Evolutionary conservation across 768 basidiomycete genomes (phyloP).

Genomic region (Termitomyces sp.): DNA sequence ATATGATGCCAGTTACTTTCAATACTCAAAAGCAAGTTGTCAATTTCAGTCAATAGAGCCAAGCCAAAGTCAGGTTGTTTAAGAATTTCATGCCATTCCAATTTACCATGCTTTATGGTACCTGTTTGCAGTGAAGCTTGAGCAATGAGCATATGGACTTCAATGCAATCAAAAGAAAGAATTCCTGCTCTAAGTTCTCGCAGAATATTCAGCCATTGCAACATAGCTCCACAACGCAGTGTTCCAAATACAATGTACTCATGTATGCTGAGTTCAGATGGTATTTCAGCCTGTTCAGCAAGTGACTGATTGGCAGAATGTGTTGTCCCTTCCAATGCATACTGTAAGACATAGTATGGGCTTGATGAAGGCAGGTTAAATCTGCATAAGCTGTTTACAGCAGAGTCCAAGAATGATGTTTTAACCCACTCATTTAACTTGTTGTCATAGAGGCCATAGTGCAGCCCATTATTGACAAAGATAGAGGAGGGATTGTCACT

Average conservation of each 20-base stretch:
- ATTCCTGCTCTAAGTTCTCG: not conserved
- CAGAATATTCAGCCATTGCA: not conserved
- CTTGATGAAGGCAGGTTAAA: slow-evolving; percentile 20
- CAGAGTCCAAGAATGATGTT: slow-evolving; percentile 8
- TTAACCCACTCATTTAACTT: slow-evolving; percentile 6
- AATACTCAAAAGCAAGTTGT: not conserved
- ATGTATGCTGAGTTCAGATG: not conserved
- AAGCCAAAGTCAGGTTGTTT: not conserved
- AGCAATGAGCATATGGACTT: not conserved
- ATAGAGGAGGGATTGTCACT: slow-evolving; percentile 10
- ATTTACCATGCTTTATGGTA: not conserved
- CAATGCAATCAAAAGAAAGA: not conserved
- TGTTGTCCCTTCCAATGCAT: slow-evolving; percentile 24
- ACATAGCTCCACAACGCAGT: not conserved
- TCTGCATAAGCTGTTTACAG: slow-evolving; percentile 20
- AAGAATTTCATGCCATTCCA: not conserved
- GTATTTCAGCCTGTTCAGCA: not conserved
- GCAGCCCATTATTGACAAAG: slow-evolving; percentile 23
- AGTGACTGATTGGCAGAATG: slow-evolving; percentile 39
- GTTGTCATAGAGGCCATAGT: slow-evolving; percentile 24
- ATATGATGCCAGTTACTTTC: not conserved
- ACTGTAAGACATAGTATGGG: slow-evolving; percentile 28
- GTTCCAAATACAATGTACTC: not conserved
- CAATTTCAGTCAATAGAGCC: not conserved
- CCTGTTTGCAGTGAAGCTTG: not conserved